Evolutionary conservation across 176 grass and related monocot species (phyloP).

Genomic region (Carex cristatella): DNA sequence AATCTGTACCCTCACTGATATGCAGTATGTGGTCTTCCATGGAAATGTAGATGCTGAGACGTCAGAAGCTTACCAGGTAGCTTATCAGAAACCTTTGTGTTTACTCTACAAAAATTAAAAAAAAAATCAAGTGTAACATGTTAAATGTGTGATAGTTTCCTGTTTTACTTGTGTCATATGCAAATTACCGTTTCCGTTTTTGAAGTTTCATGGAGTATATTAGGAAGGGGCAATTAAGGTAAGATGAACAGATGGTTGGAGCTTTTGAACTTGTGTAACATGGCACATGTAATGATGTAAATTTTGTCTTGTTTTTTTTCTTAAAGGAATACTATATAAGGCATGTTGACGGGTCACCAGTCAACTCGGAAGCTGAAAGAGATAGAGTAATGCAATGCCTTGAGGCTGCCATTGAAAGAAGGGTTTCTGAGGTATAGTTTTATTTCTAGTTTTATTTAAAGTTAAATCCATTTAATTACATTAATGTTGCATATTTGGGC

Average conservation of each 20-base stretch:
- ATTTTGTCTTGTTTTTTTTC: slow-evolving; percentile 19
- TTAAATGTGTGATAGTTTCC: not conserved
- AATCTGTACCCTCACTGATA: slow-evolving; percentile 87
- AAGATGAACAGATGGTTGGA: not conserved
- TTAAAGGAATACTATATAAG: slow-evolving; percentile 80
- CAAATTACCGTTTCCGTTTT: not conserved
- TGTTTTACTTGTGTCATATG: not conserved
- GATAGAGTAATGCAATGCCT: slow-evolving; percentile 75
- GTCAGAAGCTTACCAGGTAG: slow-evolving; percentile 81
- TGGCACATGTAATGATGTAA: not conserved
- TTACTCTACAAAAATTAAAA: not conserved
- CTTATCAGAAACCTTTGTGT: not conserved
- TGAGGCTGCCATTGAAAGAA: slow-evolving; percentile 88
- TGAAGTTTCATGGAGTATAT: not conserved
- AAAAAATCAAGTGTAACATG: not conserved
- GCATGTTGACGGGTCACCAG: slow-evolving; percentile 75
- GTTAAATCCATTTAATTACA: not conserved
- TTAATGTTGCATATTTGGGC: slow-evolving; percentile 7
- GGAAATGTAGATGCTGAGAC: slow-evolving; percentile 68
- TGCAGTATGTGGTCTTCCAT: slow-evolving; percentile 98
- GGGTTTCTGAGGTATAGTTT: slow-evolving; percentile 75
- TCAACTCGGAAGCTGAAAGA: slow-evolving; percentile 81
- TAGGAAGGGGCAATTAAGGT: not conserved
- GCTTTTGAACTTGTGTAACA: not conserved
- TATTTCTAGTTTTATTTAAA: slow-evolving; percentile 27